Percentiles rank a stretch among this genome's conserved stretches.
Conservation (phyloP, 305 asterid genomes). For the Andrographis paniculata region DNA sequence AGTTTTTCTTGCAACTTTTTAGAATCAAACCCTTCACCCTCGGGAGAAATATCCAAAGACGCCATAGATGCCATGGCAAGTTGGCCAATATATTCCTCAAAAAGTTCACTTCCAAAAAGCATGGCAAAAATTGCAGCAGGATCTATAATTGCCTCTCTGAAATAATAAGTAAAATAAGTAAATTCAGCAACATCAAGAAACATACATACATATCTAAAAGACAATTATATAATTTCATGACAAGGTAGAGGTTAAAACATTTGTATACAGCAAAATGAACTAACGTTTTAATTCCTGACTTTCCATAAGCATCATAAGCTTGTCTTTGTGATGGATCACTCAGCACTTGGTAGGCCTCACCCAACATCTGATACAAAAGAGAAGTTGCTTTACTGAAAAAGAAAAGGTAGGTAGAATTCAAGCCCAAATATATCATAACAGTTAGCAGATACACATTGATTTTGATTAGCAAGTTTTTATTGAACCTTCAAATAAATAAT, state of each 20-base stretch:
- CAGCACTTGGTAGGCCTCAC: slow-evolving; percentile 76
- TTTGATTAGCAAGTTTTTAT: background rate
- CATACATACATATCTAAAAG: slow-evolving; percentile 1
- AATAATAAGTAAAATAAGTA: slow-evolving; percentile 15
- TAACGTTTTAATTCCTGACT: slow-evolving; percentile 65
- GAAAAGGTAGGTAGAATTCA: slow-evolving; percentile 8
- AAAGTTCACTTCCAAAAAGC: slow-evolving; percentile 75
- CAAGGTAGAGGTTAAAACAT: background rate
- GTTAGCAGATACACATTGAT: background rate
- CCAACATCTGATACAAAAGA: slow-evolving; percentile 43
- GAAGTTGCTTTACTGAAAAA: slow-evolving; percentile 13
- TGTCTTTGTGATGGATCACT: slow-evolving; percentile 66
- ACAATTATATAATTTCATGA: background rate
- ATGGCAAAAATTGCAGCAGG: slow-evolving; percentile 77
- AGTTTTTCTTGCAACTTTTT: slow-evolving; percentile 55
- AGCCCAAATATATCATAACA: background rate
- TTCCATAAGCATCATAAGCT: slow-evolving; percentile 65
- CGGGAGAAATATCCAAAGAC: slow-evolving; percentile 50
- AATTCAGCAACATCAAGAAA: slow-evolving; percentile 2
- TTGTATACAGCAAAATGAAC: slow-evolving; percentile 21
- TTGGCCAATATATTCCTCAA: slow-evolving; percentile 71
- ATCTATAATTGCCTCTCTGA: slow-evolving; percentile 64
- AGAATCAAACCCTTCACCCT: slow-evolving; percentile 58
- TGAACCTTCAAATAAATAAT: background rate
- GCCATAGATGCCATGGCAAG: slow-evolving; percentile 86